Conservation (phyloP, 768 basidiomycete species). For the Termitomyces sp. region DNA sequence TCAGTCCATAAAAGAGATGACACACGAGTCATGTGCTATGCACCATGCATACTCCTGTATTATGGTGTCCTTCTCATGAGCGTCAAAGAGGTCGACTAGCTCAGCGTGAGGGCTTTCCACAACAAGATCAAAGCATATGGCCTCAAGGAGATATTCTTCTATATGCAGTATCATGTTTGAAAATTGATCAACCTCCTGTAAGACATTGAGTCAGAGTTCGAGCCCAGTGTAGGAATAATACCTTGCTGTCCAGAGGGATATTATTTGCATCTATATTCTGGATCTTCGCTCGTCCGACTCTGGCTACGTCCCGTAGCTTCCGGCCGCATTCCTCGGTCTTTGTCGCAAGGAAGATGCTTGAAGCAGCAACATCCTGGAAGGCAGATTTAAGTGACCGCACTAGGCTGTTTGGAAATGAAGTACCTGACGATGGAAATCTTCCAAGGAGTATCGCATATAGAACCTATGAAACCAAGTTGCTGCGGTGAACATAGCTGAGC, state of each 20-base stretch:
- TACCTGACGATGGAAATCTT: conserved; percentile 78
- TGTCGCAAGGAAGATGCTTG: conserved; percentile 86
- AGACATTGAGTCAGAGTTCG: conserved; percentile 2
- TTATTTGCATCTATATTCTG: conserved; percentile 46
- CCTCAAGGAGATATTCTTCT: conserved; percentile 77
- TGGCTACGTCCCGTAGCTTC: conserved; percentile 81
- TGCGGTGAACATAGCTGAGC: conserved; percentile 79
- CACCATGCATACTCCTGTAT: conserved; percentile 82
- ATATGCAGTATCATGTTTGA: conserved; percentile 64
- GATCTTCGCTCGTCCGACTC: conserved; percentile 67
- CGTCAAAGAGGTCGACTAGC: conserved; percentile 67
- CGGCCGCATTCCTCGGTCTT: conserved; percentile 88
- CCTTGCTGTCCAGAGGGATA: conserved; percentile 62
- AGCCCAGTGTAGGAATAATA: conserved; percentile 23
- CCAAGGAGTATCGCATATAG: conserved; percentile 83
- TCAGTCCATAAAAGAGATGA: conserved; percentile 1
- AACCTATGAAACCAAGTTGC: conserved; percentile 91
- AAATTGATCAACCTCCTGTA: conserved; percentile 71
- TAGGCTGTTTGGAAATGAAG: conserved; percentile 1
- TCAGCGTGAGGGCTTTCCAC: conserved; percentile 73
- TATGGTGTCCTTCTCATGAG: conserved; percentile 36
- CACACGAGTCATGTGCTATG: conserved; percentile 82
- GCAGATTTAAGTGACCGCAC: conserved; percentile 5
- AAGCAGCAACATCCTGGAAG: conserved; percentile 71
- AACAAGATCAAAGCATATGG: conserved; percentile 81